These are phyloP conservation scores for Hypoxylon sp. DNA, from an alignment of 2,329 filamentous ascomycete species.

Conservation along the genomic window DNA sequence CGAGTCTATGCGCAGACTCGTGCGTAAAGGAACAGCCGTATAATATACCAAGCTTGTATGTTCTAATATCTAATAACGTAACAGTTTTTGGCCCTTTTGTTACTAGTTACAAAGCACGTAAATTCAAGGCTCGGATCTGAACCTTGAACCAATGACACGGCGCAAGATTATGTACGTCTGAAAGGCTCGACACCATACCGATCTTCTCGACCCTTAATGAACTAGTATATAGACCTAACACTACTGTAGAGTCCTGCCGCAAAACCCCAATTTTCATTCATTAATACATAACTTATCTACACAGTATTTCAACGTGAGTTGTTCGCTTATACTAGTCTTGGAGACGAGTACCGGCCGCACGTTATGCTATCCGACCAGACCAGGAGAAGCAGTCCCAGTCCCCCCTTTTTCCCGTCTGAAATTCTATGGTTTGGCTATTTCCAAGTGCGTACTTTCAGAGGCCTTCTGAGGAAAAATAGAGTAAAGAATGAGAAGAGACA, in stretches of 20 bases:
- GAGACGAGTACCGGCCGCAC: slow-evolving; percentile 18
- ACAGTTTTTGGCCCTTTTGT: not conserved
- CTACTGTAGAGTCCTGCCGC: not conserved
- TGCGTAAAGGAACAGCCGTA: too few species aligned
- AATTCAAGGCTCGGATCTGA: not conserved
- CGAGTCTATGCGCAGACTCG: not conserved
- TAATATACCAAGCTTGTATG: not conserved
- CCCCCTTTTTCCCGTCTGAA: slow-evolving; percentile 19
- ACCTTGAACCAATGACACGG: not conserved
- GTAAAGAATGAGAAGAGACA: not conserved
- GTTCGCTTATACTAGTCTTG: slow-evolving; percentile 16
- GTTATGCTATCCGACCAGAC: slow-evolving; percentile 26
- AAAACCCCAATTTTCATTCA: not conserved
- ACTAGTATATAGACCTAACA: not conserved
- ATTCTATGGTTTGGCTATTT: slow-evolving; percentile 5
- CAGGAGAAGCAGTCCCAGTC: slow-evolving; percentile 11
- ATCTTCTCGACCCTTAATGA: not conserved
- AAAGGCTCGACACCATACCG: not conserved
- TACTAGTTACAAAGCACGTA: not conserved
- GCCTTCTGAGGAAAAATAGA: not conserved
- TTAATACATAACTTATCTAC: not conserved
- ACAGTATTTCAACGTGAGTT: slow-evolving; percentile 5
- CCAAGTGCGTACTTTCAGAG: not conserved
- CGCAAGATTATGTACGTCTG: too few species aligned
- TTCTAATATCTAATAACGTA: not conserved